Base-by-base conservation (phyloP, 495 filamentous ascomycete genomes). In the Usnea hakonensis region DNA sequence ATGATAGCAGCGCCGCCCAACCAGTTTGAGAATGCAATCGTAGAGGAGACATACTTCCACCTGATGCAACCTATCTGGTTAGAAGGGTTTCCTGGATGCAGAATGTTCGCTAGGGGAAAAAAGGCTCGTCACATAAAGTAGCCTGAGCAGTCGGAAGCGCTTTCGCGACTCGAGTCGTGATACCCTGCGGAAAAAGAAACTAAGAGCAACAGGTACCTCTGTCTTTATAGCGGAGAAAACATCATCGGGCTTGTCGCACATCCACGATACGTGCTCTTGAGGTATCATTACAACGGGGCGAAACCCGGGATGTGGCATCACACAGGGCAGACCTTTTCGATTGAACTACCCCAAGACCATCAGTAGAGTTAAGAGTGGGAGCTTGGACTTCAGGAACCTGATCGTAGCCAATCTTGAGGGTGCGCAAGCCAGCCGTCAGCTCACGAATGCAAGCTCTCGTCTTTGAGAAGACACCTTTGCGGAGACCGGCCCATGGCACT, bases 231-330 rank as follows among this genome's bases (percentile, higher is more conserved):
- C n/a, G 10, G 50, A 56, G 7, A 63, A 30, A 3, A 56, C 37
- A 48, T 36, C 19, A 6, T 63, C 60, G 1, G 60, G 52, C 53
- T 63, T 21, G 1, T 43, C 28, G 17, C 23, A 17, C 33, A 56
- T 19, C 60, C 60, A 63, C 10, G 11, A 23, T 2, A 63, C 14
- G 23, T 63, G 53, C 19, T 63, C 60, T n/a, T 33, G 60, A 3
- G 60, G 60, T 6, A 63, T 16, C 35, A 63, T 43, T 1, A 56
- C 60, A 21, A 23, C 21, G 13, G 54, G 54, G 13, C 36, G 54
- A 28, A 37, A 36, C 21, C 54, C 36, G 6, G n/a, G 19, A 37
- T 56, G 17, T 37, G 54, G 54, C 8, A 56, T 36, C n/a, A 56
- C 54, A 40, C 19, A 56, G 13, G 54, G 36, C 11, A 36, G 19